A percentile compares a stretch with the other conserved stretches of the same genome.
These are phyloP conservation scores for Odonthalia washingtoniensis DNA, from an alignment of 31 red algal species.

Conservation along the genomic window DNA sequence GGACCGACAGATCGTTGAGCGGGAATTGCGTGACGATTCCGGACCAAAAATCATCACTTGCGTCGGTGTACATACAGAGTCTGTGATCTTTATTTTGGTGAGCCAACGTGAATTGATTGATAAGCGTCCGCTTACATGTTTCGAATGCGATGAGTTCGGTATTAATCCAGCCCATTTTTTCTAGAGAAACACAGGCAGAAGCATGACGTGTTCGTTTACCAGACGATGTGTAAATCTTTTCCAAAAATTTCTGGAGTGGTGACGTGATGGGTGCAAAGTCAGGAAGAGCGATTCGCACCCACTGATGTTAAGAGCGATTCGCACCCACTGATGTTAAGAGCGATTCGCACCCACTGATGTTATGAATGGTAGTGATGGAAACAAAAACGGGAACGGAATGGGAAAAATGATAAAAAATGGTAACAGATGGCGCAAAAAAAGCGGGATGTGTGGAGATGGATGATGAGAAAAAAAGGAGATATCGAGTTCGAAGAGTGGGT, in stretches of 20 bases:
- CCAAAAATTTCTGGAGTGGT: conserved; percentile 13
- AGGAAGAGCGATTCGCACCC: too few species aligned
- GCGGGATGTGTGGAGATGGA: too few species aligned
- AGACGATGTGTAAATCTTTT: neutral
- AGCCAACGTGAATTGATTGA: neutral
- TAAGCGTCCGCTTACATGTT: conserved; percentile 4
- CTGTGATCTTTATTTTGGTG: conserved; percentile 6
- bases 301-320: too few species aligned
- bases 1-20: too few species aligned
- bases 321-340: too few species aligned
- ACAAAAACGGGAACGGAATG: too few species aligned
- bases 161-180: neutral
- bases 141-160: conserved; percentile 1
- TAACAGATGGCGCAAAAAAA: too few species aligned
- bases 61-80: conserved; percentile 32
- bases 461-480: too few species aligned
- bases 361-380: too few species aligned
- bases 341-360: too few species aligned
- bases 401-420: too few species aligned
- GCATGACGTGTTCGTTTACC: neutral
- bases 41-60: conserved; percentile 24
- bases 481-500: too few species aligned
- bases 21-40: conserved; percentile 36
- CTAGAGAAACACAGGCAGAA: neutral
- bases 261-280: neutral